Conservation (phyloP, 2,329 filamentous ascomycete genomes). For the Mollisia scopiformis region DNA sequence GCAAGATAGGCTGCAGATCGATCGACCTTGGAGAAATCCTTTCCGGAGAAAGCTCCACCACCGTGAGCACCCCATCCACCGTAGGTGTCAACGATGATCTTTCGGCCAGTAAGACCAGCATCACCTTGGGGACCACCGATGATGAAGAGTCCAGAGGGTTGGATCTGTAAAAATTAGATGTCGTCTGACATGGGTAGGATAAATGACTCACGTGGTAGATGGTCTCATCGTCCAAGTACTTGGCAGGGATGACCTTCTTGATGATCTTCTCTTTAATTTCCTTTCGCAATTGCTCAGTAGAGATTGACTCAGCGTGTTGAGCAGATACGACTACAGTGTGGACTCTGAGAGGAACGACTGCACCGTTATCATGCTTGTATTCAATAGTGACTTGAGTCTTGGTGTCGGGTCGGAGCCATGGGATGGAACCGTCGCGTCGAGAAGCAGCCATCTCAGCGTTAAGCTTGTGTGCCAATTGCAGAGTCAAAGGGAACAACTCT, state of each 20-base stretch:
- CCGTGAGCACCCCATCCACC: slow-evolving; percentile 99
- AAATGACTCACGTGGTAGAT: slow-evolving; percentile 80
- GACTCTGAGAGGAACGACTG: slow-evolving; percentile 87
- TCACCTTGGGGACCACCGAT: slow-evolving; percentile 99
- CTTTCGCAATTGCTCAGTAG: slow-evolving; percentile 89
- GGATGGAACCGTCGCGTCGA: slow-evolving; percentile 82
- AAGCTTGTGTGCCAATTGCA: slow-evolving; percentile 94
- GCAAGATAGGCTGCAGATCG: slow-evolving; percentile 96
- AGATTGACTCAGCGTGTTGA: slow-evolving; percentile 87
- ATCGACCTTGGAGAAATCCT: slow-evolving; percentile 99
- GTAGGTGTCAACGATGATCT: slow-evolving; percentile 99
- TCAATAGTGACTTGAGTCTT: slow-evolving; percentile 99
- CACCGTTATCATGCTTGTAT: slow-evolving; percentile 95
- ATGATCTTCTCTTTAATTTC: slow-evolving; percentile 98
- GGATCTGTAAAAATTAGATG: slow-evolving; percentile 58
- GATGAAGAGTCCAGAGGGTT: slow-evolving; percentile 98
- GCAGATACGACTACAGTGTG: slow-evolving; percentile 97
- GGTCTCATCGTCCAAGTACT: slow-evolving; percentile 92
- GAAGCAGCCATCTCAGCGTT: slow-evolving; percentile 93
- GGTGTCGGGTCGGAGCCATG: slow-evolving; percentile 97
- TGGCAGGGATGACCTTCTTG: slow-evolving; percentile 87
- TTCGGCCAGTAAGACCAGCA: slow-evolving; percentile 96
- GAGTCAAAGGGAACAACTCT: slow-evolving; percentile 92
- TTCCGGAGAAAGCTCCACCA: slow-evolving; percentile 99
- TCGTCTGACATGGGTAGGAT: background rate